Conservation (phyloP, 2,329 filamentous ascomycete species). For the Exophiala spinifera region DNA sequence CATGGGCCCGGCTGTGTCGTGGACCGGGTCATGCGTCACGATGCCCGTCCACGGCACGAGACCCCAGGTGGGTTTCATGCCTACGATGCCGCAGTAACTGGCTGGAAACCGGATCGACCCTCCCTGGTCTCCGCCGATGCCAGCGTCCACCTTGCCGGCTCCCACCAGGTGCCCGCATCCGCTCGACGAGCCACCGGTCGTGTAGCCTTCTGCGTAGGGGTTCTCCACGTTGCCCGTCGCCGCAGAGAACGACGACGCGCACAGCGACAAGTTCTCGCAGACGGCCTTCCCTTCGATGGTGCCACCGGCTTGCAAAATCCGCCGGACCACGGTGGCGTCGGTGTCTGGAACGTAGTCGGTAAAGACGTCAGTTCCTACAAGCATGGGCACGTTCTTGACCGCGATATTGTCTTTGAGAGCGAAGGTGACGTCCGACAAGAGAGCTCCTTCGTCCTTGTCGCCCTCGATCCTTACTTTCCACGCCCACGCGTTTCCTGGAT, state of each 20-base stretch:
- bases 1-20: constrained; percentile 49
- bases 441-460: constrained; percentile 27
- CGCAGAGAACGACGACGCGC: constrained; percentile 43
- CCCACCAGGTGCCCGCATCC: constrained; percentile 46
- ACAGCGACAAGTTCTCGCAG: constrained; percentile 49
- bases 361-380: constrained; percentile 44
- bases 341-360: constrained; percentile 39
- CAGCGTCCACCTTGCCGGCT: constrained; percentile 32
- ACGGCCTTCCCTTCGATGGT: constrained; percentile 45
- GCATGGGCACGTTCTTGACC: constrained; percentile 45
- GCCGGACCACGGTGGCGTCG: constrained; percentile 46
- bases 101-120: constrained; percentile 38
- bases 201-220: constrained; percentile 41
- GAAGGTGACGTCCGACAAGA: constrained; percentile 43
- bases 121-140: constrained; percentile 36
- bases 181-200: constrained; percentile 47
- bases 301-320: constrained; percentile 43
- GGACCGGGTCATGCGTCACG: constrained; percentile 45
- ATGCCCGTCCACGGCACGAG: constrained; percentile 51
- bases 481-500: constrained; percentile 44
- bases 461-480: constrained; percentile 41
- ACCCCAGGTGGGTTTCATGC: constrained; percentile 50
- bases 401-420: constrained; percentile 51
- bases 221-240: constrained; percentile 50
- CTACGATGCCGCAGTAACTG: constrained; percentile 49